Conservation (phyloP, 2,329 filamentous ascomycete species). For the Karstenula rhodostoma region DNA sequence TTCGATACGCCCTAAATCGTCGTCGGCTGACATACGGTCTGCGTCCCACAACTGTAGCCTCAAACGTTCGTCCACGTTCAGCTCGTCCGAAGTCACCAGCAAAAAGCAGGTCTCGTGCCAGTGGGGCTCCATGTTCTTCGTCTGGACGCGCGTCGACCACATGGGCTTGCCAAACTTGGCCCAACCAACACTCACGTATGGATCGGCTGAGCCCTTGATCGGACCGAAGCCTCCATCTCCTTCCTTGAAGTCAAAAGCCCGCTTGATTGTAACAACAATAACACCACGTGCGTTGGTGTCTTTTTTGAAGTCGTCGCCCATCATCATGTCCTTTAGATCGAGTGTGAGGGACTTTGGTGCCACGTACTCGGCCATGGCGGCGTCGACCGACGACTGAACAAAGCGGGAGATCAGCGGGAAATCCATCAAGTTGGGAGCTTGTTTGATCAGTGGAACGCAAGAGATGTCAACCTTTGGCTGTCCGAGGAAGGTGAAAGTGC, state of each 20-base stretch:
- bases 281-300: conserved; percentile 72
- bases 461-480: conserved; percentile 76
- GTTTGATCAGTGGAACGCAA: conserved; percentile 74
- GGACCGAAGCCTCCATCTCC: conserved; percentile 71
- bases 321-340: conserved; percentile 78
- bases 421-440: conserved; percentile 77
- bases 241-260: conserved; percentile 74
- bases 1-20: conserved; percentile 77
- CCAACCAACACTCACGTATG: conserved; percentile 77
- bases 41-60: conserved; percentile 79
- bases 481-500: conserved; percentile 76
- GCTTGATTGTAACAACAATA: conserved; percentile 71
- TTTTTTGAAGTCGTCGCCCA: conserved; percentile 81
- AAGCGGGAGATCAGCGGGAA: conserved; percentile 78
- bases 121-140: conserved; percentile 70
- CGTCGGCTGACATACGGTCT: conserved; percentile 75
- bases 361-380: conserved; percentile 77
- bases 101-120: conserved; percentile 77
- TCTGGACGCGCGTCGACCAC: conserved; percentile 71
- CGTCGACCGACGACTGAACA: conserved; percentile 76
- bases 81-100: conserved; percentile 73
- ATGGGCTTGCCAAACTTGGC: conserved; percentile 78
- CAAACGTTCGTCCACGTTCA: conserved; percentile 75
- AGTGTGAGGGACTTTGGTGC: conserved; percentile 78
- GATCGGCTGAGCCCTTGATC: conserved; percentile 70